Percentiles rank a stretch among this genome's conserved stretches.
phyloP scores from a whole-genome alignment of 2,329 filamentous ascomycete species.

The Chrysoporthe puriensis region DNA sequence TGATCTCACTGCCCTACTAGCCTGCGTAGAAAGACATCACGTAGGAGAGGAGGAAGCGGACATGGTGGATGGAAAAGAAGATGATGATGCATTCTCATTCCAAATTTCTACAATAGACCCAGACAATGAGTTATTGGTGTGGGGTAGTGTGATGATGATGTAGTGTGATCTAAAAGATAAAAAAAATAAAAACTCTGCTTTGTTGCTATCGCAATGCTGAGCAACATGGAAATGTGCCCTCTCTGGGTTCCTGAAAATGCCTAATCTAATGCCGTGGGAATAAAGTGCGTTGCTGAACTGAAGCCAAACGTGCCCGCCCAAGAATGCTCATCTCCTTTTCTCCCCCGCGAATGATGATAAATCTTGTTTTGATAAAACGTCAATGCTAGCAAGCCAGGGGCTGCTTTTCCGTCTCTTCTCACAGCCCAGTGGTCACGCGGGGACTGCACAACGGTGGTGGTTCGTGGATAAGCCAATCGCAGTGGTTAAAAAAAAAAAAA shows the following conservation, averaged over 20 bases:
- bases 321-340: background rate
- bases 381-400: background rate
- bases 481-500: background rate
- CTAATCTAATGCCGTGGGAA: constrained; percentile 1
- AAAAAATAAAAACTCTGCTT: background rate
- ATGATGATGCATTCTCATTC: constrained; percentile 1
- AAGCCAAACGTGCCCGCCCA: background rate
- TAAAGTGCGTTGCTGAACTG: constrained; percentile 1
- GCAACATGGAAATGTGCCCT: constrained; percentile 6
- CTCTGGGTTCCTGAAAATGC: background rate
- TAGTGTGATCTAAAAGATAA: background rate
- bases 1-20: background rate
- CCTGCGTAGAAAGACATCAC: background rate
- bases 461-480: background rate
- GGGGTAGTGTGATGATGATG: background rate
- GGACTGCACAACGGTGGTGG: background rate
- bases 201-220: constrained; percentile 1
- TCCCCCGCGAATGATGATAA: background rate
- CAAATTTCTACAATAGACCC: constrained; percentile 10
- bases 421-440: constrained; percentile 1
- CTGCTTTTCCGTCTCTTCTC: background rate
- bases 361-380: background rate
- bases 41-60: too few species aligned
- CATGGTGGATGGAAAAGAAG: background rate
- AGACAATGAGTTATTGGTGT: background rate